Base-by-base conservation (phyloP, 2,329 filamentous ascomycete species). In the Botrytis squamosa region DNA sequence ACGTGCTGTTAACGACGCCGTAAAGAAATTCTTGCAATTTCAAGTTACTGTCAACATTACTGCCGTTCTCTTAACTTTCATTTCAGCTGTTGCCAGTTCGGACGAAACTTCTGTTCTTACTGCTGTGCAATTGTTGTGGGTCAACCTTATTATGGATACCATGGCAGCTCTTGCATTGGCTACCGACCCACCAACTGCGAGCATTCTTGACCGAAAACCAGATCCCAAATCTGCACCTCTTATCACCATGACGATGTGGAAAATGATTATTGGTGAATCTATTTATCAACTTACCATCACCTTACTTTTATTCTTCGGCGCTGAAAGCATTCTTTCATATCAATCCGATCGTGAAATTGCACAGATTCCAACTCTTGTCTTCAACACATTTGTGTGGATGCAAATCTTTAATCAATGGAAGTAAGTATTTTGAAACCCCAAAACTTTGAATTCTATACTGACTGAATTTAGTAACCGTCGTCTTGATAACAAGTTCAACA, bases 301-400 rank as follows among this genome's bases (percentile, higher is more conserved):
- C 0, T 92, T 98, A 77, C 86, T 95, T 75, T 87, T 98, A 38
- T 95, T 95, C 84, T 98, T 95, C 78, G 93, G 88, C 46, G 89
- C 87, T 68, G 83, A 83, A 74, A 84, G 80, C 49, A 89, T 93
- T 22, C 85, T 93, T n/a, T 85, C 85, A 14, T 89, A 91, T 77
- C 81, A 86, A 22, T 81, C 83, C 5, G 83, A 86, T 44, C 79
- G 84, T 49, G 81, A 87, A 52, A 76, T 81, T 9, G 80, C 77
- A 22, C 86, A 92, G 78, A 86, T 97, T 74, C 86, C 90, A 73
- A 97, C 94, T 4, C 87, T 98, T 66, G 93, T 98, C 12, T 98
- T 98, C 88, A 98, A 98, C 85, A 96, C 94, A 0, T 98, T 98
- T 81, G 95, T 98, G 71, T 98, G 95, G 95, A 98, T 98, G 95